Base-by-base conservation (phyloP, 2,329 filamentous ascomycete species). In the Pyricularia sp. region DNA sequence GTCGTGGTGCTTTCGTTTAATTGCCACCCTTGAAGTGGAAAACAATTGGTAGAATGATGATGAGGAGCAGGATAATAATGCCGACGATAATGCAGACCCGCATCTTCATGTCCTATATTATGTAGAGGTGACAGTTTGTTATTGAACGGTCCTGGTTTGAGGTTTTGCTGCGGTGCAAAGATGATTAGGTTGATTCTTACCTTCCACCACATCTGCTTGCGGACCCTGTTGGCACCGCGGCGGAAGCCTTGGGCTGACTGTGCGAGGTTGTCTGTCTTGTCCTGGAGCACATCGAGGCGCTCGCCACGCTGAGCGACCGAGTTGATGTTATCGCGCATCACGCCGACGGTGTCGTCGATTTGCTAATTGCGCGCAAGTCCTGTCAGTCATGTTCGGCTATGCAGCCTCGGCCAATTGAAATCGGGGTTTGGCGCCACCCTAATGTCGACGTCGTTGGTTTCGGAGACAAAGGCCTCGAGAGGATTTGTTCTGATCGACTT, bases 161-260 rank as follows among this genome's bases (percentile, higher is more conserved):
- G 4, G 0, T 1, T n/a, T 17, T 23, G 64, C 14, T 23, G 2
- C 17, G 5, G 17, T 11, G 25, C 17, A 2, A 36, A 36, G 3
- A 4, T 23, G 25, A 12, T 14, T 67, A 10, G 23, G 65, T 17
- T 5, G 3, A 28, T 17, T 31, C 73, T 63, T 70, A 75, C 75
- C 74, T 98, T 98, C 94, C 94, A 98, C 94, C 94, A 98, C 94
- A 98, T 98, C 81, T 97, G 90, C 85, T 94, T 94, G 80, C 95
- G 90, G 75, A 99, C 94, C 76, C 93, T 86, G 85, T 98, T 99
- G 81, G 96, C 95, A 73, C 95, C 94, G 74, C 94, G 90, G 76
- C 94, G 92, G 88, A 99, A 99, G 72, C 93, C 93, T 80, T 97
- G 93, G 70, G 95, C 94, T 50, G 94, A 97, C 72, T 90, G 88